Evolutionary conservation across 257 asterid species (phyloP), one percentile per base, ranked within the genome.

Genomic region (Cordia subcordata): DNA sequence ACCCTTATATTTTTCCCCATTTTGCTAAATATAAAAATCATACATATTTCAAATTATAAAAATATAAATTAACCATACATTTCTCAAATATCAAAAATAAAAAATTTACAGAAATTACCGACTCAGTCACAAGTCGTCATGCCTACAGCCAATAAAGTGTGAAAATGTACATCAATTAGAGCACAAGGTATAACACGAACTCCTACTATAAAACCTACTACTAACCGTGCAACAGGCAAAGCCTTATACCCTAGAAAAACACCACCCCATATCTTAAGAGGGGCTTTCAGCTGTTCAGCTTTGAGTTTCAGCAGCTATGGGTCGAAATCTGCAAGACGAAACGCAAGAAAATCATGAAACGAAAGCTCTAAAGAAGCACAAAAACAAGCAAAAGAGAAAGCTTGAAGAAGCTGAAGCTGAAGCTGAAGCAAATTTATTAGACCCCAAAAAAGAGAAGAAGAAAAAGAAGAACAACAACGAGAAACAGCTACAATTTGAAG

Each of bases 321-420:
- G 44, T 70, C 58, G 60, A 67, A 33, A 54, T 12, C 69, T 59
- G 73, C 27, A 21, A 1, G 39, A 77, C 39, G 70, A 59, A 67
- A 55, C 80, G 47, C 67, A 27, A 15, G 64, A 58, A 64, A 8
- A 68, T 53, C 67, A 66, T 51, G 84, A 79, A 8, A 53, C 64
- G 19, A 73, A 70, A 85, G 66, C 69, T 11, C 86, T 68, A 40
- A 81, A 81, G 70, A 85, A 79, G 82, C 75, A 64, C 21, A 79
- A 81, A 68, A 76, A 71, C 67, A 82, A 84, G 74, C 72, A 74
- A 21, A 90, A 85, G 81, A 72, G 98, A 60, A 88, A 75, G 75
- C 79, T 62, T 8, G 93, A 82, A 68, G 55, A 77, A 39, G 56
- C 69, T 10, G 91, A 62, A 22, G 72, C 77, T 17, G 83, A 74